phyloP scores from a whole-genome alignment of 768 basidiomycete genomes.

The Suillus tomentosus region DNA sequence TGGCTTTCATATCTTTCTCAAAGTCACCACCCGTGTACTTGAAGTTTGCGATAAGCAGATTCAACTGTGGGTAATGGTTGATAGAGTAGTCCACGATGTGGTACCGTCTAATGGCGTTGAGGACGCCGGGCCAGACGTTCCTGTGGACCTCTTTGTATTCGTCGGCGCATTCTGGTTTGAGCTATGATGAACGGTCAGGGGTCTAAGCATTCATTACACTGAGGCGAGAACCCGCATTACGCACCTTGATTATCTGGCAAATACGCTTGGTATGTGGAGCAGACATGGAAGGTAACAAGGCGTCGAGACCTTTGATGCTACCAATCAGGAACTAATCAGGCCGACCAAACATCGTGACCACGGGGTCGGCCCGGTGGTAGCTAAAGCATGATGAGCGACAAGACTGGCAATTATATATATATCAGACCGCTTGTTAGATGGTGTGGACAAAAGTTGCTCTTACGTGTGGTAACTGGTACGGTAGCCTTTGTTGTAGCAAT shows the following conservation, averaged over 20 bases:
- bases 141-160: conserved; percentile 64
- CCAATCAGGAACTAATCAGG: background rate
- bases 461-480: conserved; percentile 12
- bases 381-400: background rate
- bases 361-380: background rate
- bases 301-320: background rate
- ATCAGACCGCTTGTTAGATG: conserved; percentile 43
- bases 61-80: conserved; percentile 61
- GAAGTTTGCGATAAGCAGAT: conserved; percentile 77
- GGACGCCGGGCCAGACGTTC: conserved; percentile 69
- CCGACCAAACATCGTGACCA: background rate
- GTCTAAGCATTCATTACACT: background rate
- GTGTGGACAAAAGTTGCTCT: background rate
- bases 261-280: conserved; percentile 47
- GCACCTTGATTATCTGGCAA: conserved; percentile 73
- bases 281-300: conserved; percentile 7
- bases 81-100: conserved; percentile 80
- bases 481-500: conserved; percentile 14
- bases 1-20: conserved; percentile 61
- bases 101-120: conserved; percentile 59
- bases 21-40: conserved; percentile 72
- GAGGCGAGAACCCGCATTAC: conserved; percentile 3
- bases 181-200: conserved; percentile 34
- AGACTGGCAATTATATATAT: background rate
- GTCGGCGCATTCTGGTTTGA: conserved; percentile 51